Evolutionary conservation across 176 grass and related monocot species (phyloP).

Genomic region (Aegilops tauschii): DNA sequence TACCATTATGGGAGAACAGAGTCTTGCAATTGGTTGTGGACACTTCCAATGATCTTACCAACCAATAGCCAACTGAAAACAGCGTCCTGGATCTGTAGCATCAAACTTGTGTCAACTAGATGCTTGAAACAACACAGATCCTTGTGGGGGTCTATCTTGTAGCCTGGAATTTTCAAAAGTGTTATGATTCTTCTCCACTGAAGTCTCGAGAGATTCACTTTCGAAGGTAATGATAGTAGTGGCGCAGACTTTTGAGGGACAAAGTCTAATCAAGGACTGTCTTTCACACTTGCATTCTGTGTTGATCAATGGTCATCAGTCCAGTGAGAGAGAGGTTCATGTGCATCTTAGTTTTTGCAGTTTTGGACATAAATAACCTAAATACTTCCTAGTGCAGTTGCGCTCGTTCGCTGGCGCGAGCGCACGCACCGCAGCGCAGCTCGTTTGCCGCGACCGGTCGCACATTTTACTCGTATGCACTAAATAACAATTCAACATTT

Average conservation of each 20-base stretch:
- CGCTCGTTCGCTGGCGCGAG: too few relatives aligned
- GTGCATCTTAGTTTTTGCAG: not conserved
- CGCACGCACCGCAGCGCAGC: too few relatives aligned
- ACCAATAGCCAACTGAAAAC: constrained; percentile 66
- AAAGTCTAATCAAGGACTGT: constrained; percentile 26
- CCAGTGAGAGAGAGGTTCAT: constrained; percentile 11
- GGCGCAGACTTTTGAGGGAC: constrained; percentile 24
- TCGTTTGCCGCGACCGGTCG: too few relatives aligned
- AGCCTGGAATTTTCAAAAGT: constrained; percentile 54
- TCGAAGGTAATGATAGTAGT: constrained; percentile 37
- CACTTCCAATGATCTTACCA: constrained; percentile 25
- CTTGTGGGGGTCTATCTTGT: constrained; percentile 39
- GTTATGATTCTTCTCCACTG: constrained; percentile 47
- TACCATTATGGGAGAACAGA: constrained; percentile 36
- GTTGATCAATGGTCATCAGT: not conserved
- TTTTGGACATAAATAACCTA: constrained; percentile 6
- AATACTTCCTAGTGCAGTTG: too few relatives aligned
- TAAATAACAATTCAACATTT: too few relatives aligned
- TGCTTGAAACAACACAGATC: constrained; percentile 45
- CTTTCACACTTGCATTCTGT: not conserved
- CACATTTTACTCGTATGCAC: too few relatives aligned
- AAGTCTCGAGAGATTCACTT: constrained; percentile 38
- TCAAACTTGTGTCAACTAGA: constrained; percentile 43
- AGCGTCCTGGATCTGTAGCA: constrained; percentile 26
- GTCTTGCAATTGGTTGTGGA: constrained; percentile 46